Evolutionary conservation across 345 rosid genomes (phyloP).

Genomic region (Gossypioides kirkii): DNA sequence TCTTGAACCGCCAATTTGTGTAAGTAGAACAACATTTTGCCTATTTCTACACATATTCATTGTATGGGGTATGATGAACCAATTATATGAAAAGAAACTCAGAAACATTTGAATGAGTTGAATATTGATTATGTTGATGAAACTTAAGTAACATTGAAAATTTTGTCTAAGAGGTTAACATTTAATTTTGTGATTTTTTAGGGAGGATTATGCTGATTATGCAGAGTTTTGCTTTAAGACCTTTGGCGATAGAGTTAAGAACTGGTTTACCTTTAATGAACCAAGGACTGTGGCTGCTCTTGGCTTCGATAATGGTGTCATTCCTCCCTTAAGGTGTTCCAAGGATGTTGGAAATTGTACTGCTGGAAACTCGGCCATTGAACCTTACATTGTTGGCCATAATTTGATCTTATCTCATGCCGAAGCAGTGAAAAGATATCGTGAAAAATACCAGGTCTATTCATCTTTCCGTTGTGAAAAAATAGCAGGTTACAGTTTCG

Average conservation of each 20-base stretch:
- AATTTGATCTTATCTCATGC: constrained; percentile 53
- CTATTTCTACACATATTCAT: too few species aligned
- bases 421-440: constrained; percentile 46
- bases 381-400: constrained; percentile 56
- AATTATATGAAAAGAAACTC: too few species aligned
- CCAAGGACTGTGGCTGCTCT: constrained; percentile 55
- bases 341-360: constrained; percentile 49
- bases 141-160: not conserved
- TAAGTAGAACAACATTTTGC: constrained; percentile 29
- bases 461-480: not conserved
- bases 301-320: constrained; percentile 47
- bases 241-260: constrained; percentile 63
- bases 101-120: not conserved
- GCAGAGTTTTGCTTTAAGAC: constrained; percentile 62
- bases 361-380: constrained; percentile 28
- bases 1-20: constrained; percentile 2
- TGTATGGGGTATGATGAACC: too few species aligned
- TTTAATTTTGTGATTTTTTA: constrained; percentile 18
- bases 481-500: too few species aligned
- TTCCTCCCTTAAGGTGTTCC: constrained; percentile 58
- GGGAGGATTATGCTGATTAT: constrained; percentile 53
- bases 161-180: not conserved
- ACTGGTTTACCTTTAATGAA: constrained; percentile 67
- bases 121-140: not conserved
- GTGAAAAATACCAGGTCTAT: constrained; percentile 40